These are phyloP conservation scores for Scalesia atractyloides DNA, from an alignment of 129 eudicot species.

Conservation along the genomic window DNA sequence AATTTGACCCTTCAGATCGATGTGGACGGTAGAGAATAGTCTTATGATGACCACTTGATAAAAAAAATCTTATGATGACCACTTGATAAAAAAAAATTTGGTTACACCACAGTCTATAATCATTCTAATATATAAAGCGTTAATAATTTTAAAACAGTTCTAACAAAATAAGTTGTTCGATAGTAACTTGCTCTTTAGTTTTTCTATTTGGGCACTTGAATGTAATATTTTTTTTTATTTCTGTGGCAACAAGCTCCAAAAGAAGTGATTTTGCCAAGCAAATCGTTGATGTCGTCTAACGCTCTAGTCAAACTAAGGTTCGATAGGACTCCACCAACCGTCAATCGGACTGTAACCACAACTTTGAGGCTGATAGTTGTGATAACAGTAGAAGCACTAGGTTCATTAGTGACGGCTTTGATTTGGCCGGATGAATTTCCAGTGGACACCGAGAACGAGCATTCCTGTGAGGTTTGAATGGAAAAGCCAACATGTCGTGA, in stretches of 20 bases:
- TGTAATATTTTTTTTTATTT: constrained; percentile 11
- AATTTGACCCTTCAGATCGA: no score
- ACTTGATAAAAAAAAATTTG: no score
- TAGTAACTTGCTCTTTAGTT: no score
- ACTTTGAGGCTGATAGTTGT: constrained; percentile 36
- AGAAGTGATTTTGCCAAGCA: constrained; percentile 61
- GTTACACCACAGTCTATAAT: no score
- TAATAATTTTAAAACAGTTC: no score
- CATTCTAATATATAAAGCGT: no score
- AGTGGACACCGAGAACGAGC: background rate
- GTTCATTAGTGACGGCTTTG: constrained; percentile 14
- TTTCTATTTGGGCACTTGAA: no score
- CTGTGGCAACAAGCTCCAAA: constrained; percentile 66
- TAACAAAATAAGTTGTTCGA: no score
- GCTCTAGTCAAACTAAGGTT: constrained; percentile 35
- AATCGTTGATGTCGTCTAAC: constrained; percentile 47
- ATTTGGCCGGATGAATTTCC: background rate
- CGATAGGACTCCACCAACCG: constrained; percentile 46
- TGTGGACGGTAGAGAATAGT: no score
- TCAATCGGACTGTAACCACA: constrained; percentile 44
- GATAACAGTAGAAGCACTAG: background rate
- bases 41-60: no score
- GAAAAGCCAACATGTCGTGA: constrained; percentile 24
- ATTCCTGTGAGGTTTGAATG: background rate
- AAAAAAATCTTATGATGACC: no score